Base-by-base conservation (phyloP, 2,329 filamentous ascomycete species). In the Trichoderma hamatum region DNA sequence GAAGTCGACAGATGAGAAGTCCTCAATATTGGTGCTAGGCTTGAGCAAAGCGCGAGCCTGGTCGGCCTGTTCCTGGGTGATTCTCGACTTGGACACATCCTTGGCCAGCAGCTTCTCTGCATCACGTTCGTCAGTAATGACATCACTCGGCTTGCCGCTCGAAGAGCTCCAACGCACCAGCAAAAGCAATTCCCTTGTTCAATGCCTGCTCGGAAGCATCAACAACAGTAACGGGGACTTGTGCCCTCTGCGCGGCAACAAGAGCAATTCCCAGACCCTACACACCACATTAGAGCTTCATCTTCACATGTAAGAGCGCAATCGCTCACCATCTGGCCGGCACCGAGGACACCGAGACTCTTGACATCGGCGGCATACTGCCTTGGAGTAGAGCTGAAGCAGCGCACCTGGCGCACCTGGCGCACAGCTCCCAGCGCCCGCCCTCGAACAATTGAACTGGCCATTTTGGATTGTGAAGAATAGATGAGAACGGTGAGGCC, bases 191-290 rank as follows among this genome's bases (percentile, higher is more conserved):
- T 58, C 94, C 93, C 83, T 96, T 97, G 76, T 96, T 90, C 71
- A 99, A 85, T 19, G 95, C 92, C 56, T 90, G 87, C 81, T 97
- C 89, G 13, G 91, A 96, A 71, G 82, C 91, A 79, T 99, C 96
- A 70, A 99, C 88, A 51, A 99, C 80, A 13, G 88, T 94, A 14
- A 99, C 95, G 3, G 93, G 92, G 0, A 99, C 88, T 70, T 89
- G 85, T 54, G 95, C 95, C 78, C 85, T 94, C 73, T 93, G 90
- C 54, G 95, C 93, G 62, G 95, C 96, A 58, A 99, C 95, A 19
- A 99, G 88, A 62, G 96, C 96, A 79, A 99, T 99, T 70, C 96
- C 96, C 55, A 99, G 84, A 70, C 96, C 96, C 95, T 98, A 14
- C 4, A 74, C 39, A 19, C 36, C 77, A 77, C 51, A 75, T 73